Base-by-base conservation (phyloP, 441 rosid genomes). In the Erodium trifolium region DNA sequence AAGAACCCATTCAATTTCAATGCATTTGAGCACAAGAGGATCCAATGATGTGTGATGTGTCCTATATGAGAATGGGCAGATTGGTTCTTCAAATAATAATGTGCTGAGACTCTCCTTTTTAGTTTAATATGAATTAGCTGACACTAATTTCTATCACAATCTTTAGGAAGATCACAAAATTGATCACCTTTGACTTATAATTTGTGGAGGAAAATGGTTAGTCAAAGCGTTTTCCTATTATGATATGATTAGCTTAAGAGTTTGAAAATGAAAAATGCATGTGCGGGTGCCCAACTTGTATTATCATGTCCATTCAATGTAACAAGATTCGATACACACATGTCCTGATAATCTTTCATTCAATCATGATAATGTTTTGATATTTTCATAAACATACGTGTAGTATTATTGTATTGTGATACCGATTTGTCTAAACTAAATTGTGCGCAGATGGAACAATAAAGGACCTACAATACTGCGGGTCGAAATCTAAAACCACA, bases 131-230 rank as follows among this genome's bases (percentile, higher is more conserved):
- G 2, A 53, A n/a, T 4, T 53, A n/a, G 18, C 6, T 53, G 47
- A 41, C 39, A 70, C 73, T 64, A 51, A 67, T 69, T 71, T 53
- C 9, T 35, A 63, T 62, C 19, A 69, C 67, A 66, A 17, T 49
- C 49, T 72, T 67, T 71, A 18, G 47, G 65, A 74, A 74, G 73
- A 60, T 66, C 43, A 67, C 53, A 23, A 34, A 39, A 72, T 17
- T 67, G 71, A 68, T 76, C 69, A 53, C 6, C 17, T 53, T 6
- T 41, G 47, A 2, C 12, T 7, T 0, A 41, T 9, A 41, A 41
- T 5, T 41, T 41, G 27, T 23, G 27, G 27, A 23, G 27, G 27
- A 23, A 23, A 23, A 23, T 23, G 27, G 1, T 34, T 34, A 5
- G 37, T 34, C 37, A 34, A 34, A 34, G 5, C 5, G 37, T 34